Percentiles rank a stretch among this genome's conserved stretches.
phyloP scores from a whole-genome alignment of 345 rosid species.

The Euphorbia tirucalli region DNA sequence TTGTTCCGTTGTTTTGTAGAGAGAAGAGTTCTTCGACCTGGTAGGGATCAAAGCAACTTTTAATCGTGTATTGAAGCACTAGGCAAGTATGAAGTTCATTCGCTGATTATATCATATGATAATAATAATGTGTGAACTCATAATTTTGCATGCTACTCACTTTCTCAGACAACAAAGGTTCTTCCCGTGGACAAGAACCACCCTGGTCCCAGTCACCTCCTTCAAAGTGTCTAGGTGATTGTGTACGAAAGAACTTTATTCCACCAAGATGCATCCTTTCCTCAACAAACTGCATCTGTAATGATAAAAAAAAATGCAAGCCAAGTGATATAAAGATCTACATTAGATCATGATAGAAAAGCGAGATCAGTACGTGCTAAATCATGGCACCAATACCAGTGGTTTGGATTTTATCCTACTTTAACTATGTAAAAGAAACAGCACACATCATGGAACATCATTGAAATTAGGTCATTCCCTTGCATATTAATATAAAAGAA shows the following conservation, averaged over 20 bases:
- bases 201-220: constrained; percentile 99
- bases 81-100: neutral
- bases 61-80: neutral
- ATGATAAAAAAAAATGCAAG: neutral
- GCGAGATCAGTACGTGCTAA: neutral
- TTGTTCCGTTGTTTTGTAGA: constrained; percentile 59
- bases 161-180: constrained; percentile 52
- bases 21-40: constrained; percentile 80
- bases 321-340: neutral
- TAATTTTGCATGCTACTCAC: constrained; percentile 40
- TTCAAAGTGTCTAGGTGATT: constrained; percentile 96
- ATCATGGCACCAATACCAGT: neutral
- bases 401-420: neutral
- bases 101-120: neutral
- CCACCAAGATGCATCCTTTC: constrained; percentile 41
- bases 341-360: constrained; percentile 1
- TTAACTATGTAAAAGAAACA: neutral
- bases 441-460: neutral
- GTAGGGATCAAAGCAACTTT: constrained; percentile 1
- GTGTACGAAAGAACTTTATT: constrained; percentile 65
- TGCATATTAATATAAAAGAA: too few relatives aligned
- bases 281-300: constrained; percentile 48
- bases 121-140: neutral
- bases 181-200: constrained; percentile 66
- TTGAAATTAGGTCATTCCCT: neutral